Evolutionary conservation across 768 basidiomycete genomes (phyloP).

Genomic region (Mycena alexandri): DNA sequence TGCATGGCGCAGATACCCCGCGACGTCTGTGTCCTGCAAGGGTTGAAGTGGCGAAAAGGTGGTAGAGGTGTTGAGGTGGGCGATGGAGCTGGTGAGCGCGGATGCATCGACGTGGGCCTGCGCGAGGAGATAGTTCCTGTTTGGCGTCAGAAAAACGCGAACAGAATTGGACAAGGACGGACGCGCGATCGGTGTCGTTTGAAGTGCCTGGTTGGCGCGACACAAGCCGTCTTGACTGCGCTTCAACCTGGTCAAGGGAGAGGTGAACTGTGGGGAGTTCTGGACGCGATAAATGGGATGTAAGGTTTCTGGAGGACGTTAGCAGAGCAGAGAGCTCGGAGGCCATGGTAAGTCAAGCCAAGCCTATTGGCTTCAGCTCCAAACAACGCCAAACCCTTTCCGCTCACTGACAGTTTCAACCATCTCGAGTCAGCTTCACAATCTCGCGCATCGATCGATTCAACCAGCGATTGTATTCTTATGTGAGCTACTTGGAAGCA

Average conservation of each 20-base stretch:
- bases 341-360: conserved; percentile 41
- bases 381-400: not conserved
- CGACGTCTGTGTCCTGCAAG: conserved; percentile 93
- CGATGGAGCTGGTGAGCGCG: conserved; percentile 86
- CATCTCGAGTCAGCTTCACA: too few species aligned
- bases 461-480: too few species aligned
- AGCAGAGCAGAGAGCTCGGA: conserved; percentile 79
- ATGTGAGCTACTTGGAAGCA: too few species aligned
- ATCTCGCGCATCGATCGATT: too few species aligned
- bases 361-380: conserved; percentile 15
- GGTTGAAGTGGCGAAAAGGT: conserved; percentile 93
- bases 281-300: conserved; percentile 79
- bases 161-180: conserved; percentile 45
- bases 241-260: conserved; percentile 95
- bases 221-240: conserved; percentile 88
- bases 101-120: conserved; percentile 95
- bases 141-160: conserved; percentile 23
- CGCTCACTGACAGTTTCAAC: too few species aligned
- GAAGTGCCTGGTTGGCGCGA: conserved; percentile 75
- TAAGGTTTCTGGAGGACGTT: conserved; percentile 78
- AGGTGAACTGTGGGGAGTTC: conserved; percentile 92
- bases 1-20: conserved; percentile 93
- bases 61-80: conserved; percentile 81
- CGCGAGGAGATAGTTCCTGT: conserved; percentile 91
- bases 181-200: conserved; percentile 82